phyloP scores from a whole-genome alignment of 176 grass and related monocot genomes.

The Zizania latifolia region DNA sequence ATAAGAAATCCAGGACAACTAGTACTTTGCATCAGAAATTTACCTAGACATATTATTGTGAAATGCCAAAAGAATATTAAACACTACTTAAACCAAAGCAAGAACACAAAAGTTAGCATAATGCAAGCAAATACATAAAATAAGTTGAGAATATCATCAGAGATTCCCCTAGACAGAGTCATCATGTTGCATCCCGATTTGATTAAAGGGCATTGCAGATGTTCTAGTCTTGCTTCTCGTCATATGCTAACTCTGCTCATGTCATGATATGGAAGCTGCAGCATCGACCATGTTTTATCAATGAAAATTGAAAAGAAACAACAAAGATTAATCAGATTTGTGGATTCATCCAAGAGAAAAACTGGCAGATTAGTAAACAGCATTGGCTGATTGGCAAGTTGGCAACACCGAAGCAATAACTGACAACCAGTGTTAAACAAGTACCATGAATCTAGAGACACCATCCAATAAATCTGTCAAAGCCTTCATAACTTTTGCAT shows the following conservation, averaged over 20 bases:
- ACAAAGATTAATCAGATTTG: background rate
- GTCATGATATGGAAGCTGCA: too few species aligned
- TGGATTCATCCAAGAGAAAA: background rate
- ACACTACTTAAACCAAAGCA: background rate
- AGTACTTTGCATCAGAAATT: too few species aligned
- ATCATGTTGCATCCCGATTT: conserved; percentile 4
- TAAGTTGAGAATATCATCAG: conserved; percentile 10
- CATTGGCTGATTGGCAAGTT: background rate
- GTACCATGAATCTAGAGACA: background rate
- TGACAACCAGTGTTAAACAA: background rate
- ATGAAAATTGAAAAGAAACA: background rate
- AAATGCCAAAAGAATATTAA: background rate
- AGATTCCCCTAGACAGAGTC: conserved; percentile 56
- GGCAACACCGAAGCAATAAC: background rate
- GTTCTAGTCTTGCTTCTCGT: too few species aligned
- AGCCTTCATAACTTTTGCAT: conserved; percentile 8
- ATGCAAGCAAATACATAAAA: background rate
- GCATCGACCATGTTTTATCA: background rate
- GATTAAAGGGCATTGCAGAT: conserved; percentile 25
- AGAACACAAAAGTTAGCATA: background rate
- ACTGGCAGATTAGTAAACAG: background rate
- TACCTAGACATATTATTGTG: background rate
- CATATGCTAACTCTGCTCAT: too few species aligned
- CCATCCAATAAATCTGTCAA: background rate
- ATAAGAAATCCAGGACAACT: too few species aligned